Conservation (phyloP, 1,139 yeast genomes). For the Taphrina sp. region DNA sequence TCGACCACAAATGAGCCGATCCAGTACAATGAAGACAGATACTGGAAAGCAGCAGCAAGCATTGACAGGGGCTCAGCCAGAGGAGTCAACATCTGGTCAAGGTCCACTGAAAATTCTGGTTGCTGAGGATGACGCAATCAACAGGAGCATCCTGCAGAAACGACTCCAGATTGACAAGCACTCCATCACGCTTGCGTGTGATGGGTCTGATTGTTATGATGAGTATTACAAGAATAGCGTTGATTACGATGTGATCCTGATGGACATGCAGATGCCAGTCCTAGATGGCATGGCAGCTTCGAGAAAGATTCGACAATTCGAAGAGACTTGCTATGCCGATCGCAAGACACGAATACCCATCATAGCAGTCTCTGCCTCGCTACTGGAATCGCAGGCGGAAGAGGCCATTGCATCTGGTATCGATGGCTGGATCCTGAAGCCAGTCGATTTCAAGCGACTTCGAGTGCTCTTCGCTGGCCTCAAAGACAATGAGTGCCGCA, state of each 20-base stretch:
- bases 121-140: constrained; percentile 32
- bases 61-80: too few relatives aligned
- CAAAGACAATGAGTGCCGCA: constrained; percentile 8
- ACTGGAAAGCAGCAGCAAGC: too few relatives aligned
- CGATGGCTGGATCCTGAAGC: constrained; percentile 31
- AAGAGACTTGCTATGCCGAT: constrained; percentile 12
- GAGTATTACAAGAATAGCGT: constrained; percentile 14
- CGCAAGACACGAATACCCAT: constrained; percentile 21
- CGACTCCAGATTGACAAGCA: constrained; percentile 27
- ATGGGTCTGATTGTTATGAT: constrained; percentile 26
- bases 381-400: constrained; percentile 19
- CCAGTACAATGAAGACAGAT: too few relatives aligned
- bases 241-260: constrained; percentile 62
- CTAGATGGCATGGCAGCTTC: constrained; percentile 60
- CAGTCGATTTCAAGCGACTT: constrained; percentile 20
- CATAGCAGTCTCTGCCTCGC: constrained; percentile 31
- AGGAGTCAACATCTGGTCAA: too few relatives aligned
- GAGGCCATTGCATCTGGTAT: constrained; percentile 23
- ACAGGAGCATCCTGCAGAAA: constrained; percentile 26
- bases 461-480: constrained; percentile 18
- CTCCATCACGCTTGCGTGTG: constrained; percentile 7
- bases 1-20: too few relatives aligned
- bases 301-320: constrained; percentile 20
- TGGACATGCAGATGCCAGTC: constrained; percentile 98
- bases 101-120: constrained; percentile 21